Base-by-base conservation (phyloP, 805 yeast species). In the Ogataea pignaliae region DNA sequence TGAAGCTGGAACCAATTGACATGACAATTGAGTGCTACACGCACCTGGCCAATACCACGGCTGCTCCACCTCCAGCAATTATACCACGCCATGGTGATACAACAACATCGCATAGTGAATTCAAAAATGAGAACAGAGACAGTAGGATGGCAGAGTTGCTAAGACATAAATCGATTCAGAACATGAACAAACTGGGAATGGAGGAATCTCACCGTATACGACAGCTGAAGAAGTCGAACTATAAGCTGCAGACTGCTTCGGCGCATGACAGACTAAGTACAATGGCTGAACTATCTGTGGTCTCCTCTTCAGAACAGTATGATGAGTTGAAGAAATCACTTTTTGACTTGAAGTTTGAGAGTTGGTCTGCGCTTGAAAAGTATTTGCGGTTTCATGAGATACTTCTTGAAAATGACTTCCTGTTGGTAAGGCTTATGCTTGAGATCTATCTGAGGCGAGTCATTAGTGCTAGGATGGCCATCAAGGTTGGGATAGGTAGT, bases 391-490 rank as follows among this genome's bases (percentile, higher is more conserved):
- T 36, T 2, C 33, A 43, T 1, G 43, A 50, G 4, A 64, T 59
- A 2, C 39, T 61, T 13, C 48, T 46, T 42, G 52, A 48, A 7
- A 57, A 59, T 32, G 55, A 55, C 1, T 59, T 54, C 39, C 46
- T 57, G n/a, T 14, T 57, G 31, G 44, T 46, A 1, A 47, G 66
- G 35, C 39, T 63, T 18, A 53, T 61, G 47, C 37, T 63, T 29
- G 65, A 65, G 37, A 52, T 64, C 1, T 65, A 65, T 45, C 39
- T 62, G 7, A 49, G 70, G 17, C 45, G 70, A 39, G 48, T 65
- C 3, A 43, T 64, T 2, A 55, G 61, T 31, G 61, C 67, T 2
- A 55, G 61, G 38, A 48, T 63, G 21, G 60, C 64, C 0, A 41
- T 58, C 9, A 52, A 56, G 31, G 13, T 53, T 9, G 63, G 63